phyloP scores from a whole-genome alignment of 805 yeast genomes.

The Hanseniaspora meyeri region DNA sequence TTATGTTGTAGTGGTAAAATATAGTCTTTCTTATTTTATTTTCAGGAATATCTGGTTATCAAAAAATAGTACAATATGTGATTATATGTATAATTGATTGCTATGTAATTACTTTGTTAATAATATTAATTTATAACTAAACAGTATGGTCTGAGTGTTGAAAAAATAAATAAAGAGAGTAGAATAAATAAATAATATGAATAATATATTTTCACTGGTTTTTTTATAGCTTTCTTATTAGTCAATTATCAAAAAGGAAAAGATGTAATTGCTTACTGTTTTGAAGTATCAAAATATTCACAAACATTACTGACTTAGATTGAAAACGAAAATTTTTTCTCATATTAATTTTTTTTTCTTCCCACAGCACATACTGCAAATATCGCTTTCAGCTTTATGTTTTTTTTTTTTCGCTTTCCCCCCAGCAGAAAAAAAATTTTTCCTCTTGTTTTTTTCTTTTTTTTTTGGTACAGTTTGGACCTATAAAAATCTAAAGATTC shows the following conservation, averaged over 20 bases:
- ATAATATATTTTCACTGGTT: slow-evolving; percentile 3
- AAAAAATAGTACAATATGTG: background rate
- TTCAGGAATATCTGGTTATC: background rate
- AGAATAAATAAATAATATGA: background rate
- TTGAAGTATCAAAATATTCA: no score
- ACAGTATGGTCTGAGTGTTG: background rate
- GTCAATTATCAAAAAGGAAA: background rate
- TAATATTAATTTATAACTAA: background rate
- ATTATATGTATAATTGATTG: background rate
- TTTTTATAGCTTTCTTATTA: background rate
- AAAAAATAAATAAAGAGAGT: background rate
- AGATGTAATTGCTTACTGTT: no score
- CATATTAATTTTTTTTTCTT: no score
- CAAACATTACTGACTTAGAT: no score
- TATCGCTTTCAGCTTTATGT: background rate
- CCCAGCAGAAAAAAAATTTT: background rate
- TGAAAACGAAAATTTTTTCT: background rate
- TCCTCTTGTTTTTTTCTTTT: no score
- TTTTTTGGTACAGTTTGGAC: background rate
- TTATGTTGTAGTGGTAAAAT: background rate
- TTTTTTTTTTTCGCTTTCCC: no score
- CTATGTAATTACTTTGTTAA: background rate
- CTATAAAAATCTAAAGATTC: background rate
- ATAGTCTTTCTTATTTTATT: background rate
- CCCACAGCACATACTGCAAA: background rate